Evolutionary conservation across 345 rosid genomes (phyloP).

Genomic region (Nasturtium officinale): DNA sequence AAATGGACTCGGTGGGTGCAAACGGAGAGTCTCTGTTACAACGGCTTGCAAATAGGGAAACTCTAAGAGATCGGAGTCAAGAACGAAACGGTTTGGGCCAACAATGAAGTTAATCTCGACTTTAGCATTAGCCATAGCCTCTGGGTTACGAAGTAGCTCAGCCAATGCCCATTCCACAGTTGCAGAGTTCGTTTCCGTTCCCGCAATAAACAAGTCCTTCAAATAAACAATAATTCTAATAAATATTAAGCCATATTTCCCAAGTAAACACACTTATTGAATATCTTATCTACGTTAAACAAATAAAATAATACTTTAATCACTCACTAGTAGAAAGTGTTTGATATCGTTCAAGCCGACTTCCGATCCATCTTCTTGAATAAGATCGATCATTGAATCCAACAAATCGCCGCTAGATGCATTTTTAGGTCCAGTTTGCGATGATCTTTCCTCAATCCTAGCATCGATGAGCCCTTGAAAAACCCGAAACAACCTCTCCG

Average conservation of each 20-base stretch:
- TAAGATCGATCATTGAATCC: slow-evolving; percentile 43
- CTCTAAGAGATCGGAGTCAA: not conserved
- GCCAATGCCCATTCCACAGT: slow-evolving; percentile 73
- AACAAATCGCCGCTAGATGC: slow-evolving; percentile 35
- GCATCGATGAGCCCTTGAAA: slow-evolving; percentile 43
- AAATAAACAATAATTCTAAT: slow-evolving; percentile 23
- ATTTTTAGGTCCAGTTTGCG: slow-evolving; percentile 1
- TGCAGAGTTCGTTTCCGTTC: slow-evolving; percentile 63
- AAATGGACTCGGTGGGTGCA: slow-evolving; percentile 35
- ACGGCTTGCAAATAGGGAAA: slow-evolving; percentile 33
- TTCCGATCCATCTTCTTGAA: slow-evolving; percentile 22
- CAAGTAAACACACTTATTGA: not conserved
- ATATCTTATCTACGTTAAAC: not conserved
- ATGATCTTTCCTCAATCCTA: slow-evolving; percentile 27
- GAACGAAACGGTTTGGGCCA: slow-evolving; percentile 21
- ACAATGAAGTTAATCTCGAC: slow-evolving; percentile 49
- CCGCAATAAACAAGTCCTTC: slow-evolving; percentile 69
- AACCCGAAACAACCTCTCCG: slow-evolving; percentile 24
- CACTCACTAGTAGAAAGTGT: slow-evolving; percentile 44
- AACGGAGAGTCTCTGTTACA: slow-evolving; percentile 34
- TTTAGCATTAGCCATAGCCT: slow-evolving; percentile 51
- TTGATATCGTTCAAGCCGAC: slow-evolving; percentile 32
- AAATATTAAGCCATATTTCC: not conserved
- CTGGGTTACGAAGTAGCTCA: slow-evolving; percentile 57
- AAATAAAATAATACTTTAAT: not conserved